Conservation (phyloP, 345 rosid species). For the Excoecaria agallocha region DNA sequence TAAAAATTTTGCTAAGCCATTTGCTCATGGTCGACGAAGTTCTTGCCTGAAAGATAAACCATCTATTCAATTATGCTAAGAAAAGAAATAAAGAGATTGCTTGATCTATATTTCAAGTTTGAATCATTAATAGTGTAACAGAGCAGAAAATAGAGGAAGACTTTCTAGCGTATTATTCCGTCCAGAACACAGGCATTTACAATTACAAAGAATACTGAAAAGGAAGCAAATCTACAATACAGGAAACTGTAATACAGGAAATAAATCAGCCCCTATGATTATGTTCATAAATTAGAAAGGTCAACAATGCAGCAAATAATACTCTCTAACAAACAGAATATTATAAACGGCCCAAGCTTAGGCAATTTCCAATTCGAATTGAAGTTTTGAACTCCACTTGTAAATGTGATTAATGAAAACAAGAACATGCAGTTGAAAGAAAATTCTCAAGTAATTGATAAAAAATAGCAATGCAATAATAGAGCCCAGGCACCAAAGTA, state of each 20-base stretch:
- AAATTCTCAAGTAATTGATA: neutral
- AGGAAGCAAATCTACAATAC: too few species aligned
- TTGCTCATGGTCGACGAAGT: slow-evolving; percentile 46
- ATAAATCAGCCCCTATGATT: too few species aligned
- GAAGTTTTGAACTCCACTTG: slow-evolving; percentile 7
- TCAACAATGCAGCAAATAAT: too few species aligned
- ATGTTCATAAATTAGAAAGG: too few species aligned
- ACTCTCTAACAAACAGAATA: too few species aligned
- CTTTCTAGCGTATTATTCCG: too few species aligned
- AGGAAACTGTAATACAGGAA: too few species aligned
- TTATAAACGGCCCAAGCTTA: neutral
- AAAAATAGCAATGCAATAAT: neutral
- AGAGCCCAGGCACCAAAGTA: neutral
- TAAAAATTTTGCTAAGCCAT: slow-evolving; percentile 84
- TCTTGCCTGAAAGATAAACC: slow-evolving; percentile 28
- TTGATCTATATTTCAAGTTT: neutral
- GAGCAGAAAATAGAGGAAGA: too few species aligned
- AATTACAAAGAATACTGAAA: too few species aligned
- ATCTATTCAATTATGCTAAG: neutral
- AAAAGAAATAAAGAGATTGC: neutral
- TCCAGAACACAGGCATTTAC: too few species aligned
- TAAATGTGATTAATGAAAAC: neutral
- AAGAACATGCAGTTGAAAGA: neutral
- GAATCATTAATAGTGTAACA: too few species aligned
- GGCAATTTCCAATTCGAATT: slow-evolving; percentile 5